Evolutionary conservation across 108 stramenopile species (phyloP).

Genomic region (Nitzschia putrida): DNA sequence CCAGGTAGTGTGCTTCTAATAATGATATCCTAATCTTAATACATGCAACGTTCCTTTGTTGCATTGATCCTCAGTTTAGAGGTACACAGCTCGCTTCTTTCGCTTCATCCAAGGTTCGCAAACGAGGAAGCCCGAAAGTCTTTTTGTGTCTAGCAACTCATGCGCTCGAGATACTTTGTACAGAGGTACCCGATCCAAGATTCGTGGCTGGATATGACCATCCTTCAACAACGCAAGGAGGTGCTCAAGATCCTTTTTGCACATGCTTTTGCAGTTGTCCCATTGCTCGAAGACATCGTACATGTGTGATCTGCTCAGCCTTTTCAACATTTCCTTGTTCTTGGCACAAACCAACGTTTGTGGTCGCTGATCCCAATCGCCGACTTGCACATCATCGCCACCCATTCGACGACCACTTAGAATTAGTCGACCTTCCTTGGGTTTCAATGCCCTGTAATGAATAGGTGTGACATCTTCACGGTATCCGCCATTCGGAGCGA

Average conservation of each 20-base stretch:
- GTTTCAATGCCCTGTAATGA: slow-evolving; percentile 26
- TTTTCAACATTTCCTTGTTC: slow-evolving; percentile 14
- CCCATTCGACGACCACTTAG: slow-evolving; percentile 18
- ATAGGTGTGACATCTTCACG: slow-evolving; percentile 32
- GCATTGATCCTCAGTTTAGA: not conserved
- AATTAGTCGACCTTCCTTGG: slow-evolving; percentile 21
- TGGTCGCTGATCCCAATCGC: slow-evolving; percentile 8
- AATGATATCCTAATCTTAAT: no score
- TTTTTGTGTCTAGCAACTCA: slow-evolving; percentile 37
- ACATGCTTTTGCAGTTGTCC: slow-evolving; percentile 42
- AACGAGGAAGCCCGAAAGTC: slow-evolving; percentile 49
- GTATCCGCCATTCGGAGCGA: slow-evolving; percentile 28
- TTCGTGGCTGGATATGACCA: slow-evolving; percentile 33
- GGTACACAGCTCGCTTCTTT: slow-evolving; percentile 44
- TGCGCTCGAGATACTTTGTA: slow-evolving; percentile 51
- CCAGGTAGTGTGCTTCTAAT: no score
- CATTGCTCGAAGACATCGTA: slow-evolving; percentile 51
- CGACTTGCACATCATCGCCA: slow-evolving; percentile 28
- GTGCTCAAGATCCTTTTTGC: slow-evolving; percentile 42
- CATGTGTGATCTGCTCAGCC: slow-evolving; percentile 5
- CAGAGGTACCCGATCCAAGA: slow-evolving; percentile 50
- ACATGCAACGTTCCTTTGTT: no score
- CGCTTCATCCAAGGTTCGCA: slow-evolving; percentile 65
- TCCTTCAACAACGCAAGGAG: slow-evolving; percentile 32
- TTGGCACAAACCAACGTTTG: slow-evolving; percentile 26